A percentile compares a stretch with the other conserved stretches of the same genome.
phyloP scores from a whole-genome alignment of 495 filamentous ascomycete genomes.

The Aspergillus sparsus region DNA sequence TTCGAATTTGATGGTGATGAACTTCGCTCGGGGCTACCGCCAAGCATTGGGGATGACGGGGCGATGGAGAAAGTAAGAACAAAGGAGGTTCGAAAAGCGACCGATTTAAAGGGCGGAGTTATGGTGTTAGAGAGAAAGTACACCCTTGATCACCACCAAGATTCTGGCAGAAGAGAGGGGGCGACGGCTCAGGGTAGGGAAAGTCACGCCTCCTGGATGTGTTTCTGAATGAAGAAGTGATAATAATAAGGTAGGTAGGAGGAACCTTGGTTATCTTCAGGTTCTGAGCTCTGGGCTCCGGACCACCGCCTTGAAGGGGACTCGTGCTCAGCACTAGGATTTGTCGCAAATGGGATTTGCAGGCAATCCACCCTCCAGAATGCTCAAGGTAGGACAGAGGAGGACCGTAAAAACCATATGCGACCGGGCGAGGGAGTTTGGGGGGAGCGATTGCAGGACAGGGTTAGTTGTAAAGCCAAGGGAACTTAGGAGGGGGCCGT shows the following conservation, averaged over 20 bases:
- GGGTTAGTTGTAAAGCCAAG: constrained; percentile 11
- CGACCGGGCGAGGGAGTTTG: constrained; percentile 18
- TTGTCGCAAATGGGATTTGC: constrained; percentile 18
- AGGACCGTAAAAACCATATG: constrained; percentile 17
- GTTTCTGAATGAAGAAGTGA: constrained; percentile 17
- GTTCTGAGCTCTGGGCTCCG: constrained; percentile 28
- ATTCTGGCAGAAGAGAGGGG: constrained; percentile 22
- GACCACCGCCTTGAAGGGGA: constrained; percentile 32
- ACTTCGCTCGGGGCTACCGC: constrained; percentile 41
- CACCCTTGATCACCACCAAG: constrained; percentile 26
- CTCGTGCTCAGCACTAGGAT: constrained; percentile 31
- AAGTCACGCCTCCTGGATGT: constrained; percentile 46
- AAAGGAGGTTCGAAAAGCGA: constrained; percentile 7
- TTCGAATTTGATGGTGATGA: constrained; percentile 35
- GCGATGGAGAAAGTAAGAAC: constrained; percentile 15
- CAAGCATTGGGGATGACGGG: constrained; percentile 39
- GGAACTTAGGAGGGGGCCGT: constrained; percentile 12
- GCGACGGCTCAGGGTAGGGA: constrained; percentile 12
- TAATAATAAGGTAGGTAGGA: constrained; percentile 18
- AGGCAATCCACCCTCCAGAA: constrained; percentile 16
- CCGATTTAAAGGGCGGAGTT: no score
- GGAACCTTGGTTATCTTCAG: constrained; percentile 21
- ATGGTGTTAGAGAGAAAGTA: constrained; percentile 5
- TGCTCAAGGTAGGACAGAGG: constrained; percentile 14
- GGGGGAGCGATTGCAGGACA: constrained; percentile 18